Conservation (phyloP, 192 early-diverging fungal species). For the Gaertneriomyces sp. region DNA sequence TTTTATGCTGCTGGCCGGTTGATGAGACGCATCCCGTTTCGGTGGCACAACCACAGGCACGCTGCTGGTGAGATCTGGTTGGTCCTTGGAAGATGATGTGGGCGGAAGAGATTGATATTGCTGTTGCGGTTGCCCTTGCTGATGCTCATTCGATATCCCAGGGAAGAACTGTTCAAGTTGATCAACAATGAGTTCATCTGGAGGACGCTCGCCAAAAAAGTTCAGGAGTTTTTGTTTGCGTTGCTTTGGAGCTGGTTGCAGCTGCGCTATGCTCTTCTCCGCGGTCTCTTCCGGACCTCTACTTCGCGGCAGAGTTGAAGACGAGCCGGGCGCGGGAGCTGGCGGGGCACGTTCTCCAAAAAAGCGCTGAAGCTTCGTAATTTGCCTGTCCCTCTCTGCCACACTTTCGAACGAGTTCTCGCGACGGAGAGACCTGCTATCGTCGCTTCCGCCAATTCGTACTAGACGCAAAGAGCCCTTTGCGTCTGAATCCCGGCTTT, state of each 20-base stretch:
- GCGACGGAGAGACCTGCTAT: not conserved
- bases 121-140: not conserved
- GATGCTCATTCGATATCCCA: constrained; percentile 30
- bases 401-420: constrained; percentile 12
- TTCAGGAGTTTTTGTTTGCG: constrained; percentile 45
- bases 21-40: constrained; percentile 8
- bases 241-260: not conserved
- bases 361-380: constrained; percentile 13
- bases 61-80: not conserved
- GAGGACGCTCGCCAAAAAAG: constrained; percentile 94
- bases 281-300: not conserved
- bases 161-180: constrained; percentile 93
- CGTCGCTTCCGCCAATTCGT: not conserved
- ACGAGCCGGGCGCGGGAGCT: constrained; percentile 5
- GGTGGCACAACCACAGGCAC: constrained; percentile 20
- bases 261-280: not conserved
- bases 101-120: not conserved
- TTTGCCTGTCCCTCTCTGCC: not conserved
- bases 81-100: not conserved
- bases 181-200: constrained; percentile 86
- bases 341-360: constrained; percentile 14
- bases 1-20: constrained; percentile 17
- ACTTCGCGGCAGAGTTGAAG: not conserved
- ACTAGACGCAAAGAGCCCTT: not conserved
- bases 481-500: constrained; percentile 12